These are phyloP conservation scores for Nicotiana tomentosiformis DNA, from an alignment of 257 asterid genomes.

Conservation along the genomic window DNA sequence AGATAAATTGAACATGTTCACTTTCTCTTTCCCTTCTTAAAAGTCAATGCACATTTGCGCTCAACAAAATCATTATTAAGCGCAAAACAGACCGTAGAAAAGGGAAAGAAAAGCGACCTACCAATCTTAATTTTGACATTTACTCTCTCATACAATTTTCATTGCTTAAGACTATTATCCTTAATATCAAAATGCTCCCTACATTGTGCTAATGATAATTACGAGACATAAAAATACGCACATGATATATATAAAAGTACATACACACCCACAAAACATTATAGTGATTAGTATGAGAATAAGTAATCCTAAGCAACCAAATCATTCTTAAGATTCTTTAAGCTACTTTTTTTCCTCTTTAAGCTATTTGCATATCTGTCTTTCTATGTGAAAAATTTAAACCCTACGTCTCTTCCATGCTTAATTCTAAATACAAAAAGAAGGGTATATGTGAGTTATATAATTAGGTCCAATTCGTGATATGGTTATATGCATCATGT, in stretches of 20 bases:
- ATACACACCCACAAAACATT: too few species aligned
- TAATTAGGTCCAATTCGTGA: not conserved
- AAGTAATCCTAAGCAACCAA: not conserved
- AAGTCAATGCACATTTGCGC: constrained; percentile 20
- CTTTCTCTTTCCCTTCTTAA: constrained; percentile 11
- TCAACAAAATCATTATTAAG: not conserved
- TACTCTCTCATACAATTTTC: not conserved
- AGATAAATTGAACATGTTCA: not conserved
- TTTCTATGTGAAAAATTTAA: not conserved
- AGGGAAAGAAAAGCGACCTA: not conserved
- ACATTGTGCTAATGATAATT: not conserved
- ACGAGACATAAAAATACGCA: not conserved
- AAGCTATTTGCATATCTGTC: not conserved
- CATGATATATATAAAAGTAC: not conserved
- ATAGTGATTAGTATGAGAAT: not conserved
- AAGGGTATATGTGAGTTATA: not conserved
- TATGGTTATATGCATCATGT: not conserved
- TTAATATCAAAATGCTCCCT: not conserved
- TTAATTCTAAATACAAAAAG: not conserved
- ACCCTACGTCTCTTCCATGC: not conserved
- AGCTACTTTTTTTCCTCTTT: too few species aligned
- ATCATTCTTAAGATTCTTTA: too few species aligned
- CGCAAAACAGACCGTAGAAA: not conserved
- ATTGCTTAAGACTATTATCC: not conserved
- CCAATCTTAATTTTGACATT: not conserved